phyloP scores from a whole-genome alignment of 2,329 filamentous ascomycete genomes.

The Colletotrichum scovillei region DNA sequence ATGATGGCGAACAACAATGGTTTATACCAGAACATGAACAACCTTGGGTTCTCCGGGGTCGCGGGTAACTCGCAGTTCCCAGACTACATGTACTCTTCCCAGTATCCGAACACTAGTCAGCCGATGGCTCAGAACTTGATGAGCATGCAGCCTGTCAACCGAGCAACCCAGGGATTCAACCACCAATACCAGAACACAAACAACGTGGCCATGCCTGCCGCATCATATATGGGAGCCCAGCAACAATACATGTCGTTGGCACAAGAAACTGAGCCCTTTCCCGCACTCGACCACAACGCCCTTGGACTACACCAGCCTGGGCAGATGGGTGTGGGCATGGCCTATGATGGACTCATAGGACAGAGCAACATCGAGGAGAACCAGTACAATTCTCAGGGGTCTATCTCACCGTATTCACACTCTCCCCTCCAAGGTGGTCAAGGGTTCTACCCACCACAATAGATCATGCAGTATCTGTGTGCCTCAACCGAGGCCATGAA shows the following conservation, averaged over 20 bases:
- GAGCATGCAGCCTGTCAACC: conserved; percentile 16
- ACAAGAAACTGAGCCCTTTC: conserved; percentile 49
- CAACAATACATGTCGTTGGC: conserved; percentile 46
- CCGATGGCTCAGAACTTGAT: conserved; percentile 21
- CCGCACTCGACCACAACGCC: conserved; percentile 45
- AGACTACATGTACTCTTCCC: conserved; percentile 20
- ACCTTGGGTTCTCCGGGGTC: conserved; percentile 6
- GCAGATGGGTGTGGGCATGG: conserved; percentile 39
- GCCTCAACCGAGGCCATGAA: background rate
- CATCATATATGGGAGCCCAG: conserved; percentile 40
- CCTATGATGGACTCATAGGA: conserved; percentile 47
- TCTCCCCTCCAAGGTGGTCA: conserved; percentile 53
- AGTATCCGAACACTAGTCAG: conserved; percentile 16
- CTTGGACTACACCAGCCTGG: conserved; percentile 49
- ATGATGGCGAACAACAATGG: conserved; percentile 7
- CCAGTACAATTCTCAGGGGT: conserved; percentile 54
- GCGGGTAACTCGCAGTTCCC: conserved; percentile 13
- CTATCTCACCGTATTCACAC: conserved; percentile 54
- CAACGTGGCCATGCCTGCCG: conserved; percentile 45
- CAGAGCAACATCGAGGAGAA: conserved; percentile 43
- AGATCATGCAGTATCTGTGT: background rate
- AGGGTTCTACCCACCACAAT: conserved; percentile 47
- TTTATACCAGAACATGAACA: background rate
- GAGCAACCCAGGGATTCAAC: conserved; percentile 32
- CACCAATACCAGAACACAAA: conserved; percentile 41